Evolutionary conservation across 257 asterid genomes (phyloP).

Genomic region (Lantana camara): DNA sequence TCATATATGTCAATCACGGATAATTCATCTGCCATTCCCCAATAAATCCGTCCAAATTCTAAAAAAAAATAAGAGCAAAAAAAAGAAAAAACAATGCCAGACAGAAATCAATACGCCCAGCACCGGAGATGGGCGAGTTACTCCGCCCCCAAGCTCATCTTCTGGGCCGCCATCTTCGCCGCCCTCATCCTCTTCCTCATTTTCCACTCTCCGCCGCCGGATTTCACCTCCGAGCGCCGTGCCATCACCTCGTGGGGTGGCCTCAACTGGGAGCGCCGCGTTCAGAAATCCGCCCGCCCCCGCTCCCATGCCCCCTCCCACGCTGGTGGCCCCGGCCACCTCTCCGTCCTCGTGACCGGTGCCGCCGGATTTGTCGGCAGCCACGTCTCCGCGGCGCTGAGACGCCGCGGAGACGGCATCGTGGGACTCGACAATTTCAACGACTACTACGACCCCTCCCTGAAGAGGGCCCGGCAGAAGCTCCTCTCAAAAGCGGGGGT

Average conservation of each 20-base stretch:
- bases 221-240: conserved; percentile 19
- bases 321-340: conserved; percentile 11
- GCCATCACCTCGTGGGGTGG: conserved; percentile 30
- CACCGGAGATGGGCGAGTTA: conserved; percentile 38
- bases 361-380: conserved; percentile 56
- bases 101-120: conserved; percentile 30
- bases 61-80: no score
- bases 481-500: conserved; percentile 25
- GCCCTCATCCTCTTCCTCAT: conserved; percentile 35
- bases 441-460: conserved; percentile 42
- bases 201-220: conserved; percentile 39
- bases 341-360: conserved; percentile 43
- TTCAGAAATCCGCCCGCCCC: conserved; percentile 31
- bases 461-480: conserved; percentile 44
- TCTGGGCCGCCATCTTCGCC: conserved; percentile 39
- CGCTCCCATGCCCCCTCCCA: conserved; percentile 19
- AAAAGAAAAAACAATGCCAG: no score
- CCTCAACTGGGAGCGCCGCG: conserved; percentile 34
- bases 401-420: conserved; percentile 47
- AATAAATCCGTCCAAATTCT: conserved; percentile 18
- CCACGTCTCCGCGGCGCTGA: conserved; percentile 45
- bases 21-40: not conserved
- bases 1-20: conserved; percentile 12
- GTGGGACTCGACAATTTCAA: conserved; percentile 51
- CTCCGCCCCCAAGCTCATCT: conserved; percentile 34